These are phyloP conservation scores for Linnemannia zychae DNA, from an alignment of 192 early-diverging fungal genomes.

Conservation along the genomic window DNA sequence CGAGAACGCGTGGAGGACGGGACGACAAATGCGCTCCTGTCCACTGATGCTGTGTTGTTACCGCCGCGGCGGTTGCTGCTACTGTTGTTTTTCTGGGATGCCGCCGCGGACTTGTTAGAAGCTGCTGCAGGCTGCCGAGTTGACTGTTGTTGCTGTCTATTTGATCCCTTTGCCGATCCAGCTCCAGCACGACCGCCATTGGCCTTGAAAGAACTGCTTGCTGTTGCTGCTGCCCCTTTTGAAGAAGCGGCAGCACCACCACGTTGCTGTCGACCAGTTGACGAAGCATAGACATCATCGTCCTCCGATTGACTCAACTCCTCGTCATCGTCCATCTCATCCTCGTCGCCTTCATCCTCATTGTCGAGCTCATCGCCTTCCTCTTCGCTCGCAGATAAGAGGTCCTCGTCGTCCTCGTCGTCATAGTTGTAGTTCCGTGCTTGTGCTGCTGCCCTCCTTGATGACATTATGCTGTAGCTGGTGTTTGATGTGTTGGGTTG, in stretches of 20 bases:
- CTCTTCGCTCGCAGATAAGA: background rate
- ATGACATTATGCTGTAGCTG: constrained; percentile 8
- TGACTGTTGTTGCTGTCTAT: constrained; percentile 1
- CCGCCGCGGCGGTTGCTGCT: background rate
- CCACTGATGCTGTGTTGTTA: background rate
- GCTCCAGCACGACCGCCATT: background rate
- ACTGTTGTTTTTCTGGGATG: constrained; percentile 9
- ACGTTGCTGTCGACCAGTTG: background rate
- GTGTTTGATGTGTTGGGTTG: background rate
- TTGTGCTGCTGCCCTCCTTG: constrained; percentile 34
- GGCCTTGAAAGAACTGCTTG: background rate
- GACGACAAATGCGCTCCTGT: constrained; percentile 20
- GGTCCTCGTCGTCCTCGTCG: constrained; percentile 32
- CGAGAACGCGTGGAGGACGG: constrained; percentile 43
- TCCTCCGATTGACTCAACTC: constrained; percentile 22
- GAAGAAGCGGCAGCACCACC: background rate
- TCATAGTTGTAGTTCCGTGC: constrained; percentile 37
- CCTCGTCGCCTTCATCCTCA: constrained; percentile 13
- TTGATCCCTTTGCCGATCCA: background rate
- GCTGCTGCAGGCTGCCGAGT: constrained; percentile 11
- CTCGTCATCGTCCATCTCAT: constrained; percentile 20
- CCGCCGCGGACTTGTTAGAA: background rate
- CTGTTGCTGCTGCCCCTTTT: background rate
- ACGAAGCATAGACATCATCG: constrained; percentile 23
- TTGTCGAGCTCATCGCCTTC: background rate